A percentile compares a stretch with the other conserved stretches of the same genome.
Evolutionary conservation across 108 stramenopile genomes (phyloP).

Genomic region (Fragilaria radians): DNA sequence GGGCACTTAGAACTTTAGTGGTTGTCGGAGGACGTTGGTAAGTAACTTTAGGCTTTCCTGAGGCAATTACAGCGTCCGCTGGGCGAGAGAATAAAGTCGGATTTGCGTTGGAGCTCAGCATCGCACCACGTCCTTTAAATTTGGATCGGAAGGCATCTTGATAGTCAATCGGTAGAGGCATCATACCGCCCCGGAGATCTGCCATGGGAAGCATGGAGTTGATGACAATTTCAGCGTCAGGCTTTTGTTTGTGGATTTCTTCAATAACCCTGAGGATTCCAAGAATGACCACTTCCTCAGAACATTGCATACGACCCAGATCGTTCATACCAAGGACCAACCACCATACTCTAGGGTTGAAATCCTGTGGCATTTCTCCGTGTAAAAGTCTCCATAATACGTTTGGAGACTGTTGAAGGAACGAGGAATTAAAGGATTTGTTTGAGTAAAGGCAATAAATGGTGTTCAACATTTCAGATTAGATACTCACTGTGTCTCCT

Average conservation of each 20-base stretch:
- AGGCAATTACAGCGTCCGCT: neutral
- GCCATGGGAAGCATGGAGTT: conserved; percentile 73
- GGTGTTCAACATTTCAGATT: too few relatives aligned
- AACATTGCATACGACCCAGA: conserved; percentile 64
- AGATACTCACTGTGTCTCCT: conserved; percentile 54
- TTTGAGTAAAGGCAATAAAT: neutral
- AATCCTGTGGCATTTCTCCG: conserved; percentile 54
- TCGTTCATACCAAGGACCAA: conserved; percentile 78
- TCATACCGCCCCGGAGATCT: conserved; percentile 25
- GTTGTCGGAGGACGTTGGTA: neutral
- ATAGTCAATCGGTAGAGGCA: conserved; percentile 15
- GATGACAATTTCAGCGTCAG: conserved; percentile 72
- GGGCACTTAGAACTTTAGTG: neutral
- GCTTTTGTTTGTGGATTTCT: conserved; percentile 54
- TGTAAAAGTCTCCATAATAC: conserved; percentile 40
- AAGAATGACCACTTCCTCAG: conserved; percentile 71
- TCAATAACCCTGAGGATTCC: conserved; percentile 77
- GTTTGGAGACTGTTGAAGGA: conserved; percentile 17
- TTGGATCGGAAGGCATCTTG: conserved; percentile 15
- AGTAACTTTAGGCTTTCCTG: neutral
- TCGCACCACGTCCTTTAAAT: conserved; percentile 2
- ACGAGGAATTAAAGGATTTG: neutral
- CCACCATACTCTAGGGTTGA: conserved; percentile 85
- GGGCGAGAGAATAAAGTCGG: too few relatives aligned
- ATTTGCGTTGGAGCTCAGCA: neutral